A percentile compares a stretch with the other conserved stretches of the same genome.
These are phyloP conservation scores for Fusarium newnesense DNA, from an alignment of 2,329 filamentous ascomycete species.

Conservation along the genomic window DNA sequence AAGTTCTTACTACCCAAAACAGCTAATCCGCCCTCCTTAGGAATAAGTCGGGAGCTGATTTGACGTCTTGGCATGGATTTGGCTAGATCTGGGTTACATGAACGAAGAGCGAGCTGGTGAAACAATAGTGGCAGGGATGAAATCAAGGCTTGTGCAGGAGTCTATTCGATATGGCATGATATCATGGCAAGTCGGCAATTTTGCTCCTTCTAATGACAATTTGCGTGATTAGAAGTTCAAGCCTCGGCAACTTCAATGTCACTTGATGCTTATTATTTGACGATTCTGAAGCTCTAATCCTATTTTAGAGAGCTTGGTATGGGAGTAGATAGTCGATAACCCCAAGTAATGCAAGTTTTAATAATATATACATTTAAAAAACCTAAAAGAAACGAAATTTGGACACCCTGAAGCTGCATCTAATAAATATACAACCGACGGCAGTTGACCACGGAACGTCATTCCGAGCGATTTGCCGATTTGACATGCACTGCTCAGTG, in stretches of 20 bases:
- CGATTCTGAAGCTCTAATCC: too few relatives aligned
- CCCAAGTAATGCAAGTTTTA: too few relatives aligned
- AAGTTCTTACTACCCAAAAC: accelerated
- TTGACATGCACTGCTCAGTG: neutral
- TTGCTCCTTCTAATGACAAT: accelerated
- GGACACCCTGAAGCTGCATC: too few relatives aligned
- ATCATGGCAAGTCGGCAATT: neutral
- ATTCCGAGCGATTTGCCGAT: neutral
- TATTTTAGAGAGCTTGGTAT: too few relatives aligned
- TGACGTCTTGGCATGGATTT: neutral
- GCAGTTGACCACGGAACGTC: neutral
- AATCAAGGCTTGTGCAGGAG: accelerated
- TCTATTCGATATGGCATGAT: neutral
- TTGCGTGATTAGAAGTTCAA: accelerated
- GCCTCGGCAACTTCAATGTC: neutral
- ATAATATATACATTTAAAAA: too few relatives aligned
- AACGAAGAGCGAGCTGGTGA: neutral
- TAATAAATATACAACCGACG: neutral
- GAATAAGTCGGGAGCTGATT: neutral
- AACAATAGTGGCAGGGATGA: neutral
- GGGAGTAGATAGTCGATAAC: too few relatives aligned
- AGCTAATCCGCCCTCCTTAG: accelerated
- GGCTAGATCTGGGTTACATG: neutral
- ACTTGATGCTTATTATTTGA: neutral
- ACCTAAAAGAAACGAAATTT: too few relatives aligned